Conservation (phyloP, 176 grass and related monocot genomes). For the Lolium perenne region DNA sequence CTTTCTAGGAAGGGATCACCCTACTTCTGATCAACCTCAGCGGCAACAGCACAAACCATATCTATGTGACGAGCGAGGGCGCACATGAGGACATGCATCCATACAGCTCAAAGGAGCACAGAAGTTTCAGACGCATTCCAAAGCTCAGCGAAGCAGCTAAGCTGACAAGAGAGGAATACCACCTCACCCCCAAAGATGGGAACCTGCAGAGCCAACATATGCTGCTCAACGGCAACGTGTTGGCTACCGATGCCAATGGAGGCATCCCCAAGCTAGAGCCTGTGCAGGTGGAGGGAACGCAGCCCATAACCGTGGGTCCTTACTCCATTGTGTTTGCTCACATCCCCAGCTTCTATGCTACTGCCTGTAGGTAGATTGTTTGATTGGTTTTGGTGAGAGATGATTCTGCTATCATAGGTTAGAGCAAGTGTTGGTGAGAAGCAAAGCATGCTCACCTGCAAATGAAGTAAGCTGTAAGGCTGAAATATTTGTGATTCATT, state of each 20-base stretch:
- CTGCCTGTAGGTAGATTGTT: conserved; percentile 68
- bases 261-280: conserved; percentile 75
- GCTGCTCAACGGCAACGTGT: conserved; percentile 76
- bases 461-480: conserved; percentile 61
- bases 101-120: conserved; percentile 25
- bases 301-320: conserved; percentile 71
- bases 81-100: conserved; percentile 18
- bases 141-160: conserved; percentile 35
- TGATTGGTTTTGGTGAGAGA: conserved; percentile 31
- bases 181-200: conserved; percentile 75
- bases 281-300: conserved; percentile 51
- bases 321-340: conserved; percentile 90
- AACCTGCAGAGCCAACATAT: conserved; percentile 87
- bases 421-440: conserved; percentile 48
- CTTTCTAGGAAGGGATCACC: conserved; percentile 70
- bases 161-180: conserved; percentile 81
- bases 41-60: conserved; percentile 48
- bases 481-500: conserved; percentile 51
- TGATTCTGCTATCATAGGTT: conserved; percentile 28
- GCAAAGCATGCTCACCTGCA: conserved; percentile 77
- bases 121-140: conserved; percentile 38
- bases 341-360: conserved; percentile 71
- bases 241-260: conserved; percentile 59
- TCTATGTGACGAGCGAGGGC: conserved; percentile 37
- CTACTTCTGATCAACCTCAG: conserved; percentile 83